These are phyloP conservation scores for Phytophthora chlamydospora DNA, from an alignment of 352 stramenopile genomes.

Conservation along the genomic window DNA sequence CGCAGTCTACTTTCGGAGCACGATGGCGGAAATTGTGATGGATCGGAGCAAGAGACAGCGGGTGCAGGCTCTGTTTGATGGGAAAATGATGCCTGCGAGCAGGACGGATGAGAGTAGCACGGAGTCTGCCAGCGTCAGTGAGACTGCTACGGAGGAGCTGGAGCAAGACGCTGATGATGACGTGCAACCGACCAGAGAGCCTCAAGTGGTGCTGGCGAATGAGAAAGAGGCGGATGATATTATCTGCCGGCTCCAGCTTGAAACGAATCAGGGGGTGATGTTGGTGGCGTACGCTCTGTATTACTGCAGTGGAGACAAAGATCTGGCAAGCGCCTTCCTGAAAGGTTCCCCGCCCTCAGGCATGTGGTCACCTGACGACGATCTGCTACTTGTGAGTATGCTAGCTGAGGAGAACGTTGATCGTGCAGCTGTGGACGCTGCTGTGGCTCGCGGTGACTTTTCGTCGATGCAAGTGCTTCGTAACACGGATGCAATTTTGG, in stretches of 20 bases:
- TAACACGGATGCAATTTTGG: constrained; percentile 47
- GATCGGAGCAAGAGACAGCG: constrained; percentile 21
- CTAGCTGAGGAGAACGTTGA: constrained; percentile 27
- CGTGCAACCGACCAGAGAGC: neutral
- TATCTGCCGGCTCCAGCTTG: constrained; percentile 18
- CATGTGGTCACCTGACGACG: constrained; percentile 61
- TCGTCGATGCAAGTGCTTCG: constrained; percentile 44
- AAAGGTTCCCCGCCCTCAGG: constrained; percentile 30
- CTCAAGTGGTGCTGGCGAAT: constrained; percentile 24
- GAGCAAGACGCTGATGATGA: neutral
- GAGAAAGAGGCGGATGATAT: constrained; percentile 39
- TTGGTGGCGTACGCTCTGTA: constrained; percentile 50
- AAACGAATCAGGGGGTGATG: constrained; percentile 30
- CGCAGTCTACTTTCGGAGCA: constrained; percentile 31
- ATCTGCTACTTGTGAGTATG: constrained; percentile 46
- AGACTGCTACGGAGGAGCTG: too few species aligned
- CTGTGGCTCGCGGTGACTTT: constrained; percentile 43
- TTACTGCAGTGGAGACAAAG: constrained; percentile 42
- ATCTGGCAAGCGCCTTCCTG: constrained; percentile 42
- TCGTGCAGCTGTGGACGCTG: constrained; percentile 23
- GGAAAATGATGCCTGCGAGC: too few species aligned
- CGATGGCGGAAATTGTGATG: constrained; percentile 15
- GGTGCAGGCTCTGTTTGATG: constrained; percentile 23
- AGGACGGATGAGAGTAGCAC: too few species aligned
- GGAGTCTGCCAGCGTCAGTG: too few species aligned